Conservation (phyloP, 208 protist species). For the Leishmania braziliensis region DNA sequence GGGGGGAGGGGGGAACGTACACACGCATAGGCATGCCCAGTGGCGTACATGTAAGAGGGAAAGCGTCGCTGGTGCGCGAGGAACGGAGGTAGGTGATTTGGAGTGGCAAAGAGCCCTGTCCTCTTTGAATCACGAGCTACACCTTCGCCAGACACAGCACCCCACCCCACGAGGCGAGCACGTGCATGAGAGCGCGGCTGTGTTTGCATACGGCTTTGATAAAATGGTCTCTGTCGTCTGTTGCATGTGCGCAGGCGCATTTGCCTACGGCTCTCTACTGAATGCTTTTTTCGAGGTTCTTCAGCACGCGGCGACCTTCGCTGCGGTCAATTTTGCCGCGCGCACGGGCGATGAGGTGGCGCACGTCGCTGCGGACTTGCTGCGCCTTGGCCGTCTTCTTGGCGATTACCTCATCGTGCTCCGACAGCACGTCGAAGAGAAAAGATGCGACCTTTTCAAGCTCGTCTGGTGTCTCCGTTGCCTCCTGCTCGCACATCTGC, state of each 20-base stretch:
- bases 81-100: neutral
- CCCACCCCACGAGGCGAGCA: neutral
- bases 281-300: slow-evolving; percentile 75
- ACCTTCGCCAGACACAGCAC: neutral
- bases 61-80: neutral
- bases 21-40: neutral
- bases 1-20: neutral
- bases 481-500: slow-evolving; percentile 41
- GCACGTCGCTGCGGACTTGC: slow-evolving; percentile 54
- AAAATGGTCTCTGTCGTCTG: neutral
- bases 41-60: neutral
- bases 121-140: neutral
- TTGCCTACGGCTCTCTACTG: slow-evolving; percentile 31
- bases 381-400: slow-evolving; percentile 41
- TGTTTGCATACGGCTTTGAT: neutral
- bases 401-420: slow-evolving; percentile 56
- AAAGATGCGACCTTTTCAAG: slow-evolving; percentile 47
- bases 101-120: neutral
- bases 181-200: neutral
- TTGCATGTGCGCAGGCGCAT: neutral
- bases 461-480: slow-evolving; percentile 36
- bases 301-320: slow-evolving; percentile 44
- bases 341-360: slow-evolving; percentile 46
- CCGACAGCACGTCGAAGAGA: slow-evolving; percentile 74
- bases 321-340: slow-evolving; percentile 35